A percentile compares a stretch with the other conserved stretches of the same genome.
phyloP scores from a whole-genome alignment of 1,284 basidiomycete genomes.

The Amylostereum areolatum region DNA sequence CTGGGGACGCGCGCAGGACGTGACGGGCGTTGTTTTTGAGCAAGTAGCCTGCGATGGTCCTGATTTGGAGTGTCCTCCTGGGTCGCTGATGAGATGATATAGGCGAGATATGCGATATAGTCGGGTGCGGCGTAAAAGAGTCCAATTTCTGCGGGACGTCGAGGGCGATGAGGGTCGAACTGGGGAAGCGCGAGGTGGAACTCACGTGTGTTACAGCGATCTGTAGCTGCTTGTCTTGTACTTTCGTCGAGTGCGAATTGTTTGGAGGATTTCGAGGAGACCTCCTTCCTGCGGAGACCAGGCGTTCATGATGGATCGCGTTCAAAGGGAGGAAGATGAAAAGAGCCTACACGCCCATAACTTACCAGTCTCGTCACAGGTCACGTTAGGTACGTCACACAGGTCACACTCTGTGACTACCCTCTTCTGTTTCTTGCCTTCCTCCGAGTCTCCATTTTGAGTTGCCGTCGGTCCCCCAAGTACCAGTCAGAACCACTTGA shows the following conservation, averaged over 20 bases:
- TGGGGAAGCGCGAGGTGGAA: slow-evolving; percentile 19
- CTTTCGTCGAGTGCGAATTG: slow-evolving; percentile 80
- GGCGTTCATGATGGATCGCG: slow-evolving; percentile 38
- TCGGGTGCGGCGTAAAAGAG: slow-evolving; percentile 83
- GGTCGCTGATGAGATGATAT: slow-evolving; percentile 80
- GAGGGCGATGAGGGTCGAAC: slow-evolving; percentile 12
- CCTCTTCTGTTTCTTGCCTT: too few species aligned
- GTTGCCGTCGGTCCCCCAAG: too few species aligned
- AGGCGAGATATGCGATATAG: slow-evolving; percentile 95
- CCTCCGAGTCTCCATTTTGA: too few species aligned
- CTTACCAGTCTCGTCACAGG: too few species aligned
- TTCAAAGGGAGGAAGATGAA: slow-evolving; percentile 7
- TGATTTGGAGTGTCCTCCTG: slow-evolving; percentile 86
- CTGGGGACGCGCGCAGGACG: slow-evolving; percentile 59
- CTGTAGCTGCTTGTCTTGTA: slow-evolving; percentile 59
- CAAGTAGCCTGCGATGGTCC: slow-evolving; percentile 93
- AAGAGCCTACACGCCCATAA: slow-evolving; percentile 17
- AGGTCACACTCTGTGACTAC: too few species aligned
- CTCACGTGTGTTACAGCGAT: slow-evolving; percentile 71
- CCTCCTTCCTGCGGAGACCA: slow-evolving; percentile 77
- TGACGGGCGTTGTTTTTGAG: slow-evolving; percentile 91
- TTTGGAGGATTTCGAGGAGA: slow-evolving; percentile 78
- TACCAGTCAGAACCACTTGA: too few species aligned
- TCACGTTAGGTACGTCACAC: too few species aligned
- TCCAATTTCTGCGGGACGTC: slow-evolving; percentile 70